Base-by-base conservation (phyloP, 2,329 filamentous ascomycete species). In the Colletotrichum phormii region DNA sequence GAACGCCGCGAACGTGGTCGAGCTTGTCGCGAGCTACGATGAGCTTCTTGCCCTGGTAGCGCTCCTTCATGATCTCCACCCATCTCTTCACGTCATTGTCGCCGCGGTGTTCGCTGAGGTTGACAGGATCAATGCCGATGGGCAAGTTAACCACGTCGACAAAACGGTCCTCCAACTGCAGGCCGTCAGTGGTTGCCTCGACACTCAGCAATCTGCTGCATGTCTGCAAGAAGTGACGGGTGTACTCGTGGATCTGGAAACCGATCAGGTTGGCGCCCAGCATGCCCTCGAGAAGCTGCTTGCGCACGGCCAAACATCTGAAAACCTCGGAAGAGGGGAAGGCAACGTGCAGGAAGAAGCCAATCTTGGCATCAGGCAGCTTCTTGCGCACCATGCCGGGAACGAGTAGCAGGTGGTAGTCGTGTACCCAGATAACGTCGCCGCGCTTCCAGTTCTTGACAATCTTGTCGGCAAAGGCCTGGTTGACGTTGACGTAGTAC, bases 241-340 rank as follows among this genome's bases (percentile, higher is more conserved):
- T 93, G 79, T 98, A 98, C 82, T 98, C 96, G 68, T 93, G 91
- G 29, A 95, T 97, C 83, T 98, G 96, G 83, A 98, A 98, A 1
- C 94, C 95, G 74, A 98, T 90, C 13, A 98, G 86, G 77, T 98
- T 97, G 67, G 97, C 94, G 11, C 96, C 96, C 0, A 98, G 90
- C 87, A 98, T 96, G 67, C 97, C 96, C 77, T 98, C 93, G 1
- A 98, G 89, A 11, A 98, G 89, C 82, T 98, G 90, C 76, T 93
- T 95, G 71, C 96, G 93, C 12, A 95, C 92, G 3, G 96, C 94
- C 26, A 98, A 85, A 81, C 96, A 98, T 60, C 96, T 91, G 84
- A 98, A 98, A 1, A 98, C 95, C 79, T 98, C 96, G 0, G 96
- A 98, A 0, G 96, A 98, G 0, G 96, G 96, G 82, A 98, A 98